These are phyloP conservation scores for Lineolata rhizophorae DNA, from an alignment of 495 filamentous ascomycete genomes.

Conservation along the genomic window DNA sequence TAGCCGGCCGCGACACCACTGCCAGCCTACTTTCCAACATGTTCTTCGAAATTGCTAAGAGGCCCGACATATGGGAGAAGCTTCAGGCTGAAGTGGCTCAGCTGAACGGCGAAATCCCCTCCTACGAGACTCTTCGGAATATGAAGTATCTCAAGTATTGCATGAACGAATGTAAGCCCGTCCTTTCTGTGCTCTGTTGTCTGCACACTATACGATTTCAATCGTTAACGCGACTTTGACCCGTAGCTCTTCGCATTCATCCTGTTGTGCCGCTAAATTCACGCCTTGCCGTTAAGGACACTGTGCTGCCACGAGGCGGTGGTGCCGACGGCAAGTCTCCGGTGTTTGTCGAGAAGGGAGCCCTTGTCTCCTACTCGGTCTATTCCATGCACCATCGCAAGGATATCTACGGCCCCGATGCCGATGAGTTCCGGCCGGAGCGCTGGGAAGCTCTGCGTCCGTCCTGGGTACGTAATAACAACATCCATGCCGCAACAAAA, in stretches of 20 bases:
- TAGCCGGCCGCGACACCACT: conserved; percentile 22
- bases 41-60: conserved; percentile 11
- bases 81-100: conserved; percentile 10
- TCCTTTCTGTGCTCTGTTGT: neutral
- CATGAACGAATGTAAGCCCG: conserved; percentile 14
- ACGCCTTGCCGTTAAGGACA: conserved; percentile 13
- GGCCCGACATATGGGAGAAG: conserved; percentile 12
- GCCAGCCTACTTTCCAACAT: conserved; percentile 18
- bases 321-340: conserved; percentile 14
- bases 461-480: no score
- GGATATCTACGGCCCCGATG: conserved; percentile 16
- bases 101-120: conserved; percentile 9
- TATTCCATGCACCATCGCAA: conserved; percentile 16
- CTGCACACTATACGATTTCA: neutral
- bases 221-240: neutral
- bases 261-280: conserved; percentile 16
- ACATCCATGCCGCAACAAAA: no score
- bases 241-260: conserved; percentile 10
- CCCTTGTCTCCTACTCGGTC: conserved; percentile 9
- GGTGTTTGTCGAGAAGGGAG: conserved; percentile 14
- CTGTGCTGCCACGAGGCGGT: conserved; percentile 16
- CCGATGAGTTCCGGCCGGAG: conserved; percentile 16
- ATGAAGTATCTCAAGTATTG: conserved; percentile 16
- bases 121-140: conserved; percentile 13
- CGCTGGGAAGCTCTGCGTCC: conserved; percentile 18